phyloP scores from a whole-genome alignment of 2,329 filamentous ascomycete genomes.

The Colletotrichum zoysiae region DNA sequence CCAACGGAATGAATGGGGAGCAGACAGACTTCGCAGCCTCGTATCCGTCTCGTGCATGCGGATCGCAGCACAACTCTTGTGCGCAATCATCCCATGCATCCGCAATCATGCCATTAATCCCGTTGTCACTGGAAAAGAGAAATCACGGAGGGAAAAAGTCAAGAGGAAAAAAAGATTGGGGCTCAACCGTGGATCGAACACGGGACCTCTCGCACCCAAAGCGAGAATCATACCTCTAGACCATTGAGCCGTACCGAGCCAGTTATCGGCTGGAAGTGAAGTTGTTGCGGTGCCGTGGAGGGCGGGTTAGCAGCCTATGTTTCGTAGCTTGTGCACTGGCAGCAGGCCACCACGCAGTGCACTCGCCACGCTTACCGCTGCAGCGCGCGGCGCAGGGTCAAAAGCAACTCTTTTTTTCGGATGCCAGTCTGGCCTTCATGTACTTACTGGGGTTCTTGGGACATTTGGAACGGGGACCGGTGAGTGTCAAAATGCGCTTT shows the following conservation, averaged over 20 bases:
- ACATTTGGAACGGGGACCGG: background rate
- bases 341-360: background rate
- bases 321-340: background rate
- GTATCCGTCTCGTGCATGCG: background rate
- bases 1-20: slow-evolving; percentile 9
- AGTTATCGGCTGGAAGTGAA: background rate
- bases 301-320: slow-evolving; percentile 4
- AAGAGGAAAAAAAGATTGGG: slow-evolving; percentile 41
- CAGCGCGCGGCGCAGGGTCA: background rate
- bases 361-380: background rate
- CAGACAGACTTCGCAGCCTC: background rate
- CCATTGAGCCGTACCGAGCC: slow-evolving; percentile 45
- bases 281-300: background rate
- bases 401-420: too few species aligned
- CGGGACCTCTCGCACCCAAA: slow-evolving; percentile 53
- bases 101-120: too few species aligned
- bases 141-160: background rate
- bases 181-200: slow-evolving; percentile 51
- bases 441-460: background rate
- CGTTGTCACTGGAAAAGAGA: too few species aligned
- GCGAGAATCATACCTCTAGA: slow-evolving; percentile 54
- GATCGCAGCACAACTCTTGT: background rate
- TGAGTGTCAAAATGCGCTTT: background rate
- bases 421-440: too few species aligned
- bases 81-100: background rate